A percentile compares a stretch with the other conserved stretches of the same genome.
Evolutionary conservation across 2,329 filamentous ascomycete genomes (phyloP).

Genomic region (Chrysoporthe cubensis): DNA sequence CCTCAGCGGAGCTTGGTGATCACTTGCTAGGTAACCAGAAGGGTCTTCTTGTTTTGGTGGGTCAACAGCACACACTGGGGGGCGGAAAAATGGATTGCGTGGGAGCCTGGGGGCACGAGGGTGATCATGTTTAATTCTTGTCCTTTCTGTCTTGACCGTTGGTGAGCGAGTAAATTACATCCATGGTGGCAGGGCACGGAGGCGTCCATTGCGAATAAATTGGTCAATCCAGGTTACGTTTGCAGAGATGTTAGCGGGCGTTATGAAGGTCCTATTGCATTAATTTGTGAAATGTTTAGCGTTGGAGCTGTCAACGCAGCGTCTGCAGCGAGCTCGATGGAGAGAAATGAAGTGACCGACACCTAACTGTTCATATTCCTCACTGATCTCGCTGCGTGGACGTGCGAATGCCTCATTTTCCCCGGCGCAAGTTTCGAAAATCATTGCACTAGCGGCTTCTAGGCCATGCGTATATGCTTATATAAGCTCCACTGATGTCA

Average conservation of each 20-base stretch:
- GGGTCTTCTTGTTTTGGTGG: slow-evolving; percentile 19
- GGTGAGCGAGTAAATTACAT: slow-evolving; percentile 21
- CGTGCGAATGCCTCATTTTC: neutral
- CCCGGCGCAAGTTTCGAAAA: no score
- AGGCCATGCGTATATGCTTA: neutral
- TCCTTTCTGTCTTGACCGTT: slow-evolving; percentile 13
- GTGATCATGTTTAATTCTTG: slow-evolving; percentile 18
- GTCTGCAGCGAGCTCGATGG: neutral
- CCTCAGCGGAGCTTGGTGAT: slow-evolving; percentile 13
- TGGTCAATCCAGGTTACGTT: slow-evolving; percentile 23
- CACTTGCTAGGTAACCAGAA: slow-evolving; percentile 19
- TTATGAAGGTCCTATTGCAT: slow-evolving; percentile 1
- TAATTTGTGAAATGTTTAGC: neutral
- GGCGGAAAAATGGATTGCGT: slow-evolving; percentile 22
- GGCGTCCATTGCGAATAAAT: slow-evolving; percentile 28
- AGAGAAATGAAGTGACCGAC: neutral
- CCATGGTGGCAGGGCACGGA: slow-evolving; percentile 16
- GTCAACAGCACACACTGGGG: slow-evolving; percentile 18
- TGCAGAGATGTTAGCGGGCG: neutral
- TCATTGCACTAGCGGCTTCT: neutral
- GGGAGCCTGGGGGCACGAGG: slow-evolving; percentile 13
- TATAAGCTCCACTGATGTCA: slow-evolving; percentile 26
- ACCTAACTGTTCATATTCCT: neutral
- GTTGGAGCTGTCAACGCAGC: neutral
- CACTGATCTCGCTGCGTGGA: neutral